Evolutionary conservation across 2,329 filamentous ascomycete genomes (phyloP).

Genomic region (Gliomastix tumulicola): DNA sequence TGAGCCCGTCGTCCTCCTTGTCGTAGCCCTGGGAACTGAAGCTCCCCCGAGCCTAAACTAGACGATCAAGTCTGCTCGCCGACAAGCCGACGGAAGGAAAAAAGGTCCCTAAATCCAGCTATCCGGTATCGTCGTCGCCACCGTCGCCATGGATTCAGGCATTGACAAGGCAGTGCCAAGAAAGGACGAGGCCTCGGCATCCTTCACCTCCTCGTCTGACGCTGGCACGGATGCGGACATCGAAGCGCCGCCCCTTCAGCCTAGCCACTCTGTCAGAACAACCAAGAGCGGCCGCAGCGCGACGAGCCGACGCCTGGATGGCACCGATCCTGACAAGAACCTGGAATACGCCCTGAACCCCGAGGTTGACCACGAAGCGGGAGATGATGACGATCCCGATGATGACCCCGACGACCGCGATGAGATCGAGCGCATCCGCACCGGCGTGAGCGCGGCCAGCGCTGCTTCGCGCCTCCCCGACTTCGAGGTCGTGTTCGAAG

Average conservation of each 20-base stretch:
- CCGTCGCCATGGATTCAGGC: too few species aligned
- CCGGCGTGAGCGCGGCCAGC: slow-evolving; percentile 33
- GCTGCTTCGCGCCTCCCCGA: slow-evolving; percentile 41
- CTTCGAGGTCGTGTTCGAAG: slow-evolving; percentile 69
- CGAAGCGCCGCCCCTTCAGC: background rate
- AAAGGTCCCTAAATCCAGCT: too few species aligned
- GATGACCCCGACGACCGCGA: slow-evolving; percentile 15
- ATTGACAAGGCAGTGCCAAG: too few species aligned
- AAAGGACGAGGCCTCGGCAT: too few species aligned
- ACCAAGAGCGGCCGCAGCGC: slow-evolving; percentile 10
- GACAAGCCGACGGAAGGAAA: too few species aligned
- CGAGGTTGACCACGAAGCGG: slow-evolving; percentile 27
- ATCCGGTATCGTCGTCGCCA: too few species aligned
- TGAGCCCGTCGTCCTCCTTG: too few species aligned
- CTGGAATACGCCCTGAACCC: slow-evolving; percentile 30
- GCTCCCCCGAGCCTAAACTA: too few species aligned
- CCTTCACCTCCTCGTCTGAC: too few species aligned
- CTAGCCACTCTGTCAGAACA: slow-evolving; percentile 9
- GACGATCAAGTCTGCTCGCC: too few species aligned
- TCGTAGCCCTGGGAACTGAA: too few species aligned
- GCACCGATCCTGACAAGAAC: slow-evolving; percentile 21
- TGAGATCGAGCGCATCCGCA: slow-evolving; percentile 35
- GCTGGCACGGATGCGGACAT: too few species aligned
- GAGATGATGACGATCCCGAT: slow-evolving; percentile 8
- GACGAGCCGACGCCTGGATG: slow-evolving; percentile 8